A percentile compares a stretch with the other conserved stretches of the same genome.
Evolutionary conservation across 768 basidiomycete genomes (phyloP).

Genomic region (Russula vinacea): DNA sequence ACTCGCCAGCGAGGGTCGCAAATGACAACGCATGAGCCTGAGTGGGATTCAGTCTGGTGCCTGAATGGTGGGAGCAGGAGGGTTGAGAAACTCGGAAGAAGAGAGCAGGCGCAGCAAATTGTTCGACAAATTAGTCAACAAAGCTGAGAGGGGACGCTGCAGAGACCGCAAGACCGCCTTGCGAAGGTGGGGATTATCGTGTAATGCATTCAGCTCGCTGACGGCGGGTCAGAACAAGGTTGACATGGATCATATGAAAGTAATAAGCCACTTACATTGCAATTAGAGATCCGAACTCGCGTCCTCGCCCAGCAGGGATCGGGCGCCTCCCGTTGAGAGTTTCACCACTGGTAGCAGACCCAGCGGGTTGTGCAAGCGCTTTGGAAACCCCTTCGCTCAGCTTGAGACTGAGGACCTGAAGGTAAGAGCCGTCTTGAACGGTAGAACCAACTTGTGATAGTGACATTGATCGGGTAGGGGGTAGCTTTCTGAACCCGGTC

Average conservation of each 20-base stretch:
- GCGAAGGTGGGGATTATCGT: constrained; percentile 60
- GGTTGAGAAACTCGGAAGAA: constrained; percentile 56
- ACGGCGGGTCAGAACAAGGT: constrained; percentile 11
- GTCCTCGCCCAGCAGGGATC: constrained; percentile 71
- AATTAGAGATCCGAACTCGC: constrained; percentile 62
- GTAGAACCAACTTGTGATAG: constrained; percentile 43
- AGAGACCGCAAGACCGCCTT: constrained; percentile 69
- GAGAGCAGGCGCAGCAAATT: constrained; percentile 64
- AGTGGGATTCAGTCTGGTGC: constrained; percentile 54
- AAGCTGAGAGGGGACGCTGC: constrained; percentile 72
- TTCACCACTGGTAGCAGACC: constrained; percentile 51
- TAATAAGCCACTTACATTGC: constrained; percentile 53
- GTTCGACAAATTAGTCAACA: constrained; percentile 66
- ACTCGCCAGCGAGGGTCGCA: constrained; percentile 67
- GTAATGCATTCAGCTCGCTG: constrained; percentile 68
- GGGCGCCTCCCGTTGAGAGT: constrained; percentile 63
- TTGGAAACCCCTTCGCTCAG: constrained; percentile 79
- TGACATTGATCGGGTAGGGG: constrained; percentile 44
- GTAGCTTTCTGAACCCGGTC: constrained; percentile 54
- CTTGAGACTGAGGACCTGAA: constrained; percentile 71
- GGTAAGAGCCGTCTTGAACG: constrained; percentile 75
- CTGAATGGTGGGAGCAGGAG: constrained; percentile 50
- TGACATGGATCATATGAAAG: neutral
- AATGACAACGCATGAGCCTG: constrained; percentile 71
- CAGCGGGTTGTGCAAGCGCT: constrained; percentile 63